Conservation (phyloP, 345 rosid genomes). For the Lenwebbia sp. region DNA sequence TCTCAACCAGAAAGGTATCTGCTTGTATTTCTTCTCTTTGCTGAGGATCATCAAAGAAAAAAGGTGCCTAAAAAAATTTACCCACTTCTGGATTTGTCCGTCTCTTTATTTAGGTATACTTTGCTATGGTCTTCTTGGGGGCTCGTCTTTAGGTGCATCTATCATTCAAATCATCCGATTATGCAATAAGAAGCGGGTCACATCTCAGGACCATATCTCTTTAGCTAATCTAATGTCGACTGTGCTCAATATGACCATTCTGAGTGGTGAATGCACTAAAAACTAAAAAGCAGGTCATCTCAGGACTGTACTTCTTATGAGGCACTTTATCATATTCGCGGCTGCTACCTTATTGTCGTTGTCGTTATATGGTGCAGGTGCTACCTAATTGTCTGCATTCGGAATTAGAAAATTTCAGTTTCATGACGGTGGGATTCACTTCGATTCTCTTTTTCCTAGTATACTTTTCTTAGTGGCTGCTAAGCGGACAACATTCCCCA, state of each 20-base stretch:
- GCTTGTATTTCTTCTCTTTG: background rate
- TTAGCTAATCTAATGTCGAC: background rate
- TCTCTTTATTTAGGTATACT: background rate
- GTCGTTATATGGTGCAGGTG: background rate
- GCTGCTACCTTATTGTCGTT: background rate
- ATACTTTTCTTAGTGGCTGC: background rate
- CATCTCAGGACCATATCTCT: background rate
- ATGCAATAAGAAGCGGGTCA: background rate
- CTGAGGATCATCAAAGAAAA: background rate
- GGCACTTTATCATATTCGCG: background rate
- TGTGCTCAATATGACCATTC: background rate
- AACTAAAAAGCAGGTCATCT: background rate
- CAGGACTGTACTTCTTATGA: background rate
- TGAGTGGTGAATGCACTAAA: background rate
- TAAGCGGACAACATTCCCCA: background rate
- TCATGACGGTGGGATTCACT: background rate
- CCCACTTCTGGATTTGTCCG: background rate
- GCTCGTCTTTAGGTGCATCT: background rate
- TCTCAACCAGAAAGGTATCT: background rate
- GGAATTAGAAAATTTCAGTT: background rate
- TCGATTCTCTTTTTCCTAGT: background rate
- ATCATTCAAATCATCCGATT: background rate
- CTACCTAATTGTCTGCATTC: background rate
- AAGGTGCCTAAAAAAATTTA: background rate
- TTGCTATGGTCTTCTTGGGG: background rate